These are phyloP conservation scores for Gossypium thurberi DNA, from an alignment of 345 rosid species.

Conservation along the genomic window DNA sequence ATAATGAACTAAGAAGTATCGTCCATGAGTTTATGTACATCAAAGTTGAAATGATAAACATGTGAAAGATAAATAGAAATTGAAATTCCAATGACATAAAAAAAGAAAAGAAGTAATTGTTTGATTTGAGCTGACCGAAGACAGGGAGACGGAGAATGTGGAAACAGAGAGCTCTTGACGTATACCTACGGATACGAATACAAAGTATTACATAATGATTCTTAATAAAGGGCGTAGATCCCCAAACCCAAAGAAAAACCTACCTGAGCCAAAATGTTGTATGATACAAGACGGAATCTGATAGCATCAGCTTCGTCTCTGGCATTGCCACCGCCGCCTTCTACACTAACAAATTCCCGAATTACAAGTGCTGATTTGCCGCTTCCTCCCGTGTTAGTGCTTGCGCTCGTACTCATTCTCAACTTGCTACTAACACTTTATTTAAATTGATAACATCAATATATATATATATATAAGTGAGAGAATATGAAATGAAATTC, in stretches of 20 bases:
- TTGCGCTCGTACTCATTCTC: background rate
- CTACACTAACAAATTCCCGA: constrained; percentile 51
- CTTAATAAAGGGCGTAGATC: background rate
- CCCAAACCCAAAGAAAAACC: background rate
- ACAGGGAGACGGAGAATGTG: constrained; percentile 78
- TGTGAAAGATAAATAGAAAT: background rate
- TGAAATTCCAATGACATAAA: background rate
- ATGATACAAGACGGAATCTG: constrained; percentile 59
- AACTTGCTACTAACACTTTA: background rate
- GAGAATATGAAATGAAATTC: background rate
- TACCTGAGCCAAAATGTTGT: constrained; percentile 75
- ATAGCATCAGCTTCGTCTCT: constrained; percentile 47
- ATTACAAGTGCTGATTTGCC: constrained; percentile 23
- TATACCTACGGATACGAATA: constrained; percentile 40
- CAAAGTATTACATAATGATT: background rate
- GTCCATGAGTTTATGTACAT: background rate
- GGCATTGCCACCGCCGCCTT: constrained; percentile 40
- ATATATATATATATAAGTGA: too few species aligned
- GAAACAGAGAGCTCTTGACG: constrained; percentile 64
- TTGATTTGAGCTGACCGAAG: constrained; percentile 52
- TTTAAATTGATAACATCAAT: too few species aligned
- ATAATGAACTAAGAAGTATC: background rate
- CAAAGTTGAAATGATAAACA: background rate
- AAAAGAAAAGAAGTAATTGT: background rate
- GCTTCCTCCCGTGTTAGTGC: background rate